Percentiles rank a stretch among this genome's conserved stretches.
Evolutionary conservation across 2,329 filamentous ascomycete species (phyloP).

Genomic region (Pseudomassariella vexata): DNA sequence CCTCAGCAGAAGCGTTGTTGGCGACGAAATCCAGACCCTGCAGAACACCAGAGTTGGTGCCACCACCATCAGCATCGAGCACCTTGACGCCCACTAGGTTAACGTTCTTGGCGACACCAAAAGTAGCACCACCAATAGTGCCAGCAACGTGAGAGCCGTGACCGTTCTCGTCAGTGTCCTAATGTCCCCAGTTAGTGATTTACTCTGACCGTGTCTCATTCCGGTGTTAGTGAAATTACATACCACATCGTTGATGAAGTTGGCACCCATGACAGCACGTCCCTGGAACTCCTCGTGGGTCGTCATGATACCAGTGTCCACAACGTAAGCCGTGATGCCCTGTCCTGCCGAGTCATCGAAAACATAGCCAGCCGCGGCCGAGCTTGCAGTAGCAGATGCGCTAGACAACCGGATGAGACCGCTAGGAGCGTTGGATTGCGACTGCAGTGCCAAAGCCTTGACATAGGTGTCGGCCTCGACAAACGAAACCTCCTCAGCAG

Average conservation of each 20-base stretch:
- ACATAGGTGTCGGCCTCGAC: conserved; percentile 49
- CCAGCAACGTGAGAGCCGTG: conserved; percentile 61
- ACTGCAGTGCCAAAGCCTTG: conserved; percentile 33
- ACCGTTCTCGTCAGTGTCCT: conserved; percentile 47
- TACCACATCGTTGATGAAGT: conserved; percentile 43
- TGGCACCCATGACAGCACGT: conserved; percentile 46
- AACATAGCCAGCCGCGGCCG: conserved; percentile 33
- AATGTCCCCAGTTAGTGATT: background rate
- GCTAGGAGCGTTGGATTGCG: conserved; percentile 47
- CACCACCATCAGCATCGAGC: conserved; percentile 42
- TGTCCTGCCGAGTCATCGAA: conserved; percentile 47
- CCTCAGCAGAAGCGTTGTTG: conserved; percentile 35
- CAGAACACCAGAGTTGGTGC: conserved; percentile 47
- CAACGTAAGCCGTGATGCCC: conserved; percentile 56
- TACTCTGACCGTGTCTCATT: background rate
- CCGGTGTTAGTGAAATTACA: conserved; percentile 18
- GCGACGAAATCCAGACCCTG: conserved; percentile 54
- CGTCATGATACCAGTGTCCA: conserved; percentile 58
- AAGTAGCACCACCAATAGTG: conserved; percentile 54
- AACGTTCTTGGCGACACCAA: conserved; percentile 56
- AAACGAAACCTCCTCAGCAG: conserved; percentile 42
- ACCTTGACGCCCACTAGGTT: conserved; percentile 56
- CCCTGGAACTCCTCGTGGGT: conserved; percentile 52
- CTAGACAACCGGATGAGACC: conserved; percentile 51
- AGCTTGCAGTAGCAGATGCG: conserved; percentile 11